Conservation (phyloP, 2,329 filamentous ascomycete species). For the Colletotrichum graminicola region DNA sequence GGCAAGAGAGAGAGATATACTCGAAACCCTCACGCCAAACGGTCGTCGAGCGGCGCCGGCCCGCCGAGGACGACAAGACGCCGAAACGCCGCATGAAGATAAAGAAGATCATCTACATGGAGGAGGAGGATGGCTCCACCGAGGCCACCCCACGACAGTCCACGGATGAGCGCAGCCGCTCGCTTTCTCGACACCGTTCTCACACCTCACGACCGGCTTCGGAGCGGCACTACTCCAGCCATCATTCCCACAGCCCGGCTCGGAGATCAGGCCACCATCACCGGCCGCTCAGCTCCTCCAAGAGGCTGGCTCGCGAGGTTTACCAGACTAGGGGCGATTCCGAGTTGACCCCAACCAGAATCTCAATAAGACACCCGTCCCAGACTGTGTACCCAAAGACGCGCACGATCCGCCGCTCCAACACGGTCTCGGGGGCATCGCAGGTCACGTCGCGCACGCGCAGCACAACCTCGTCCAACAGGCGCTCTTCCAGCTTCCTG, state of each 20-base stretch:
- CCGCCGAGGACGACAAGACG: slow-evolving; percentile 40
- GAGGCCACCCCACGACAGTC: slow-evolving; percentile 24
- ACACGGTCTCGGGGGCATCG: slow-evolving; percentile 37
- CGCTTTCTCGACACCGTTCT: slow-evolving; percentile 36
- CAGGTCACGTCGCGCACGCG: slow-evolving; percentile 42
- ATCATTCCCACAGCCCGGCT: slow-evolving; percentile 27
- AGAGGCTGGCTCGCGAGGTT: slow-evolving; percentile 10
- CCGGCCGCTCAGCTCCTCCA: slow-evolving; percentile 26
- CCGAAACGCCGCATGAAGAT: slow-evolving; percentile 30
- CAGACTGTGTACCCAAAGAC: slow-evolving; percentile 34
- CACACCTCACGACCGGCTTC: slow-evolving; percentile 37
- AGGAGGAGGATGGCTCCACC: slow-evolving; percentile 35
- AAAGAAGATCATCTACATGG: slow-evolving; percentile 35
- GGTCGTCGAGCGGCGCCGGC: slow-evolving; percentile 37
- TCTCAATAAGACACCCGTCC: slow-evolving; percentile 24
- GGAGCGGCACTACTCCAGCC: slow-evolving; percentile 31
- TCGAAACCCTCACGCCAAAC: slow-evolving; percentile 16
- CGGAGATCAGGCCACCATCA: slow-evolving; percentile 30
- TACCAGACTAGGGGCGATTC: slow-evolving; percentile 8
- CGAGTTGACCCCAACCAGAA: slow-evolving; percentile 23
- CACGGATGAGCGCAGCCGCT: slow-evolving; percentile 26
- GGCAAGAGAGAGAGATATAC: slow-evolving; percentile 22
- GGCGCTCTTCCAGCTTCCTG: slow-evolving; percentile 25
- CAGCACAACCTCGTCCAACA: slow-evolving; percentile 40
- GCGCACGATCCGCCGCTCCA: slow-evolving; percentile 30